These are phyloP conservation scores for Backusella circina DNA, from an alignment of 192 early-diverging fungal species.

Conservation along the genomic window DNA sequence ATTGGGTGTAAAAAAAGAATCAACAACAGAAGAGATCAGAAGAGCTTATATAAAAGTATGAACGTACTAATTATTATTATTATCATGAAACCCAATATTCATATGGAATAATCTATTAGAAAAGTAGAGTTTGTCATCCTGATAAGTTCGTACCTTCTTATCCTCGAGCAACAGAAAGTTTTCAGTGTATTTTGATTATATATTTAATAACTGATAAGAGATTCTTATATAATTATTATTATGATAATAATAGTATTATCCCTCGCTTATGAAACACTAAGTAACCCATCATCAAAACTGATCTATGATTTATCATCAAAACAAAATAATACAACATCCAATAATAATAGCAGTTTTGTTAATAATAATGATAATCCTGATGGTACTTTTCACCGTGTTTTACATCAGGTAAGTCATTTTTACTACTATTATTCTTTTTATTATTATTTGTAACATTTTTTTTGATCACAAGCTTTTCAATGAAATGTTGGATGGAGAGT, in stretches of 20 bases:
- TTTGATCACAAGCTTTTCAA: slow-evolving; percentile 34
- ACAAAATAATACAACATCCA: background rate
- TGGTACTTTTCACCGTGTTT: slow-evolving; percentile 45
- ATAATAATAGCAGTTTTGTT: background rate
- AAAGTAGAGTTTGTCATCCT: slow-evolving; percentile 52
- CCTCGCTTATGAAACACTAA: slow-evolving; percentile 49
- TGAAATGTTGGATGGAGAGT: slow-evolving; percentile 58
- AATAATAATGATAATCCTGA: slow-evolving; percentile 23
- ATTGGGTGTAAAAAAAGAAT: slow-evolving; percentile 38
- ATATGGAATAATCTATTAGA: slow-evolving; percentile 21
- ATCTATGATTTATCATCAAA: slow-evolving; percentile 46
- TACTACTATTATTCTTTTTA: background rate
- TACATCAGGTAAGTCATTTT: slow-evolving; percentile 41
- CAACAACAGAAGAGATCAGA: slow-evolving; percentile 46
- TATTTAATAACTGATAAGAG: background rate
- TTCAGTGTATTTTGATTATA: slow-evolving; percentile 41
- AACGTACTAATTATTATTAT: background rate
- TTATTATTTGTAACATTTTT: background rate
- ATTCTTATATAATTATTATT: background rate
- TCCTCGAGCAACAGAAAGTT: slow-evolving; percentile 52
- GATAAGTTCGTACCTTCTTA: slow-evolving; percentile 56
- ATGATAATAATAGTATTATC: slow-evolving; percentile 36
- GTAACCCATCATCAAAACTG: slow-evolving; percentile 42
- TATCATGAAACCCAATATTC: background rate
- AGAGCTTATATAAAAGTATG: slow-evolving; percentile 40